Percentiles rank a stretch among this genome's conserved stretches.
Evolutionary conservation across 805 yeast genomes (phyloP).

Genomic region (Hanseniaspora clermontiae): DNA sequence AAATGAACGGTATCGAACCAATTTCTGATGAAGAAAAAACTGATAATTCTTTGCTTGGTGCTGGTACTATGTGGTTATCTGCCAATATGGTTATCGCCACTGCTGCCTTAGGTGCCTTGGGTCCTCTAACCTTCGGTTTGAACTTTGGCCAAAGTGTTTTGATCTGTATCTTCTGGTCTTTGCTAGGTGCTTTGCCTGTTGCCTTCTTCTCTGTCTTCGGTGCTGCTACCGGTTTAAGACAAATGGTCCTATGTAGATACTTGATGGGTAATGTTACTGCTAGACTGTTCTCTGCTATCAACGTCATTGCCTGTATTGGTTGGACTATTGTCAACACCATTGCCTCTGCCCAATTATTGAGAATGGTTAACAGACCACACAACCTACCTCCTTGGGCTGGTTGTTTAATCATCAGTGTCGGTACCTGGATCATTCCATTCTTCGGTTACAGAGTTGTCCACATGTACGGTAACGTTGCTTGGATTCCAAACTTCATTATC

Average conservation of each 20-base stretch:
- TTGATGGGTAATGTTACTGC: slow-evolving; percentile 63
- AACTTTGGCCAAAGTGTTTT: slow-evolving; percentile 63
- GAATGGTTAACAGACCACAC: slow-evolving; percentile 48
- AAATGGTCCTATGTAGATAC: slow-evolving; percentile 67
- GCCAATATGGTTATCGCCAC: slow-evolving; percentile 84
- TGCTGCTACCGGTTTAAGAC: slow-evolving; percentile 74
- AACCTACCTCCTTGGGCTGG: slow-evolving; percentile 83
- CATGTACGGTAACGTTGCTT: slow-evolving; percentile 66
- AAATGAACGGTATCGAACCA: slow-evolving; percentile 67
- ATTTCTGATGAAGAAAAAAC: slow-evolving; percentile 67
- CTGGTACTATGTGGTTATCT: slow-evolving; percentile 82
- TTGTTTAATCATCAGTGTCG: slow-evolving; percentile 53
- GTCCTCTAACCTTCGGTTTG: slow-evolving; percentile 49
- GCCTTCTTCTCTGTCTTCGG: slow-evolving; percentile 77
- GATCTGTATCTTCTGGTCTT: slow-evolving; percentile 56
- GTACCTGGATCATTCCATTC: slow-evolving; percentile 62
- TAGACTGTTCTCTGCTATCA: slow-evolving; percentile 64
- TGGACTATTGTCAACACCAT: slow-evolving; percentile 90
- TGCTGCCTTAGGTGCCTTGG: slow-evolving; percentile 61
- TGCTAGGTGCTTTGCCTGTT: slow-evolving; percentile 63
- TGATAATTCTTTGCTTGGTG: slow-evolving; percentile 49
- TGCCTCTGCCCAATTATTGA: slow-evolving; percentile 73
- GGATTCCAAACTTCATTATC: slow-evolving; percentile 68
- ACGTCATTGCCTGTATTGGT: slow-evolving; percentile 77
- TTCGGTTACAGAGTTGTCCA: slow-evolving; percentile 80